Base-by-base conservation (phyloP, 2,329 filamentous ascomycete genomes). In the Xylaria sp. region DNA sequence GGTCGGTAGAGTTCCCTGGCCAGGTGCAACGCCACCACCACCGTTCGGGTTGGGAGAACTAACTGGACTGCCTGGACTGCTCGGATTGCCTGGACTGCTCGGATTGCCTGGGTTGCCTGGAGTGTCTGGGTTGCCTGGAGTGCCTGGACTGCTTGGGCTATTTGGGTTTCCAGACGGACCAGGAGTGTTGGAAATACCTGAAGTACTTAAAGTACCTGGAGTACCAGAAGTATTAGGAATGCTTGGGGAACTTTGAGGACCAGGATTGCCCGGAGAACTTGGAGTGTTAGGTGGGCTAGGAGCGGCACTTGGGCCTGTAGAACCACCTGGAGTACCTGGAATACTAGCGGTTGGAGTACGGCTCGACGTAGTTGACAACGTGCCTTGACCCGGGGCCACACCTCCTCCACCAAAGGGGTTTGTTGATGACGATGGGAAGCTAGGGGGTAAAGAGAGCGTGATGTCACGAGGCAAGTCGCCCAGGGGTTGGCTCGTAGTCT, bases 381-480 rank as follows among this genome's bases (percentile, higher is more conserved):
- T 71, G 32, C 63, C 59, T 9, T 54, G 72, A 21, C 67, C 68
- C 2, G 72, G 70, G 17, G 67, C 65, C 32, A 64, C 65, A 36
- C 57, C 36, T 1, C 62, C 61, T 19, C 63, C 67, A 14, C 57
- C 63, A 30, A 64, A 64, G 11, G 68, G 67, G 9, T 69, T 39
- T 19, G 57, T 61, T 9, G 71, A 69, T 39, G 65, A 61, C 4
- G 59, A 62, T 19, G 62, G 60, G n/a, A 60, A 51, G 34, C 6
- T 57, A 19, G 45, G 65, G 63, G 54, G 48, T 57, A 68, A 59
- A 42, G 65, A 61, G 8, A 68, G 8, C 11, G 67, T 69, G 45
- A 73, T 62, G 17, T 64, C 70, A 27, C 61, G 68, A 36, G 76
- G 76, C 30, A 77, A 61, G 12, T 73, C 69, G 2, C 75, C 76